Evolutionary conservation across 306 rosid species (phyloP), one percentile per base, ranked within the genome.

Genomic region (Argentina anserina): DNA sequence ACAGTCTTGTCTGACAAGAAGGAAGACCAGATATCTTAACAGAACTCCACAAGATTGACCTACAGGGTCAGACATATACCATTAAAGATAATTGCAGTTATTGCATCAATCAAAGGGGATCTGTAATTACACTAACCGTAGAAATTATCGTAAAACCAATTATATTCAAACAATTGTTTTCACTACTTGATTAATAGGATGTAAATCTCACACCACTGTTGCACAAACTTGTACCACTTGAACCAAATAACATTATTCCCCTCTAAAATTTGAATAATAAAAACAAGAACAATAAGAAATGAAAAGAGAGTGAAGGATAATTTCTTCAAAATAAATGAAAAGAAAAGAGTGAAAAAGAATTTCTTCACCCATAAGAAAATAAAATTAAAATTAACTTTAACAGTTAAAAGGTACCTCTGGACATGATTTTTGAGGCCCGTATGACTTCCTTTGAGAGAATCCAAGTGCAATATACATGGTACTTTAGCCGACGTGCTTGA

Each of bases 401-500:
- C 65, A 81, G 58, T 52, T 52, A 46, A 71, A 71, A 25, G 49
- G 81, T 86, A 93, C 98, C 98, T 93, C 78, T 93, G 98, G 73
- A 93, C 75, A 71, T 90, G 93, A 80, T 83, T 87, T 87, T 93
- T 93, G 66, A 93, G 90, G 76, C 98, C 93, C 7, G 87, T 47
- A 33, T 93, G 98, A 81, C 75, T 93, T 82, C 98, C 98, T 78
- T 93, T 93, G 53, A 93, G 89, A 70, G 98, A 93, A 84, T 93
- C 98, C 98, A 93, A 89, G 81, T 90, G 98, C 85, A 93, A 83
- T 80, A 93, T 87, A 69, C 98, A 90, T 18, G 98, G 93, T 36
- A 86, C 86, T 78, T 87, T 90, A 60, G 33, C 77, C 50, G 87
- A 74, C 76, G 83, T 80, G 67, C 72, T 83, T 84, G 59, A 36